These are phyloP conservation scores for Colletotrichum sublineola DNA, from an alignment of 2,329 filamentous ascomycete species.

Conservation along the genomic window DNA sequence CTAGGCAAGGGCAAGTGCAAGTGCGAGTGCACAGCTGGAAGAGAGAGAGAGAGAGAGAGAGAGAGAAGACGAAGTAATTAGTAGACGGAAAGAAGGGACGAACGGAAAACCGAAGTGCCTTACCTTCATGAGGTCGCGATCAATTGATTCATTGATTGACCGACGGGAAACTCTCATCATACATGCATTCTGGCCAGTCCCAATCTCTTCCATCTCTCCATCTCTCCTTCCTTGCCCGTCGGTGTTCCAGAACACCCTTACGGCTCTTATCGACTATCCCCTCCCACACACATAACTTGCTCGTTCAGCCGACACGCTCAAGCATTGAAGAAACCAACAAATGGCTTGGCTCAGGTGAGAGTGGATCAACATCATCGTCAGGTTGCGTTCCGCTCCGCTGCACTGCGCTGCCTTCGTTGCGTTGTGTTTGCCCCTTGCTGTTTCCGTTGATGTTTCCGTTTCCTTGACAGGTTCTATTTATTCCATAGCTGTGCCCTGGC, in stretches of 20 bases:
- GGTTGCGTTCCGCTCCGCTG: slow-evolving; percentile 5
- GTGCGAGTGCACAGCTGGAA: slow-evolving; percentile 2
- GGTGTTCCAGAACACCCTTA: neutral
- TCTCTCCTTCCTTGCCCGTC: neutral
- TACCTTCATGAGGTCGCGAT: slow-evolving; percentile 16
- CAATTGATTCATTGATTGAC: neutral
- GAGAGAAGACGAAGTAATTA: slow-evolving; percentile 1
- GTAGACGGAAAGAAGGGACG: slow-evolving; percentile 15
- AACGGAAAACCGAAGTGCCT: neutral
- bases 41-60: neutral
- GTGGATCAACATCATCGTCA: slow-evolving; percentile 13
- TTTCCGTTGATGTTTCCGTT: slow-evolving; percentile 31
- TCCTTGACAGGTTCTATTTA: slow-evolving; percentile 12
- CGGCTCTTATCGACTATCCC: neutral
- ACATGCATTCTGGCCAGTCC: neutral
- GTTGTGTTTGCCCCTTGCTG: slow-evolving; percentile 20
- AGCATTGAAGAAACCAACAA: slow-evolving; percentile 21
- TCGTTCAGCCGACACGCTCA: neutral
- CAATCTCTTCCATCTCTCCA: neutral
- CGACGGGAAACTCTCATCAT: slow-evolving; percentile 22
- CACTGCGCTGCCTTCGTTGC: neutral
- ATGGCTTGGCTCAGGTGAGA: slow-evolving; percentile 14
- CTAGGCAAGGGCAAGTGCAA: neutral
- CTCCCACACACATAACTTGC: neutral
- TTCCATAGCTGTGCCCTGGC: neutral